Evolutionary conservation across 2,329 filamentous ascomycete species (phyloP).

Genomic region (Pseudopyricularia javanii): DNA sequence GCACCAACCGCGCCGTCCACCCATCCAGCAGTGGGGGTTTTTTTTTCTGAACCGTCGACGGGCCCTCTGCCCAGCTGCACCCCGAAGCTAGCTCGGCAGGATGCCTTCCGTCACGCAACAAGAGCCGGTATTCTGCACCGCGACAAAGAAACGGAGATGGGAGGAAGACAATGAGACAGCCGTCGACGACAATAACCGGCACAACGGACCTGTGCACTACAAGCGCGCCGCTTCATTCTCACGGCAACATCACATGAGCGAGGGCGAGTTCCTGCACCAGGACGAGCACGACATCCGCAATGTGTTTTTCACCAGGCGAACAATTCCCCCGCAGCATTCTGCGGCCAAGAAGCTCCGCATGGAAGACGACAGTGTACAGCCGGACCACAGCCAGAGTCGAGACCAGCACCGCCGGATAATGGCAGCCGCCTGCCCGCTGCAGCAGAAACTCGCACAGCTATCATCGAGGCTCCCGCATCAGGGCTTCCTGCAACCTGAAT

Average conservation of each 20-base stretch:
- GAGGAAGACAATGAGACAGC: slow-evolving; percentile 13
- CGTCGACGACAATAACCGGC: slow-evolving; percentile 2
- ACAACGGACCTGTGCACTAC: background rate
- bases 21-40: too few species aligned
- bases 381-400: background rate
- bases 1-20: background rate
- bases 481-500: background rate
- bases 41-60: too few species aligned
- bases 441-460: background rate
- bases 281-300: background rate
- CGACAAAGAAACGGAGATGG: slow-evolving; percentile 25
- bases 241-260: background rate
- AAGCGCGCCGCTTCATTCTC: background rate
- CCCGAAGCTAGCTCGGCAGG: background rate
- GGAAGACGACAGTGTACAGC: slow-evolving; percentile 1
- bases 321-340: background rate
- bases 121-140: slow-evolving; percentile 14
- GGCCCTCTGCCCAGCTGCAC: background rate
- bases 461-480: background rate
- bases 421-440: background rate
- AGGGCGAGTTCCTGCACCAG: background rate
- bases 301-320: background rate
- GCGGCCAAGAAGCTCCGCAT: slow-evolving; percentile 4
- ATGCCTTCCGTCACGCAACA: slow-evolving; percentile 25
- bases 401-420: background rate